Conservation (phyloP, 257 asterid genomes). For the Pogostemon cablin region DNA sequence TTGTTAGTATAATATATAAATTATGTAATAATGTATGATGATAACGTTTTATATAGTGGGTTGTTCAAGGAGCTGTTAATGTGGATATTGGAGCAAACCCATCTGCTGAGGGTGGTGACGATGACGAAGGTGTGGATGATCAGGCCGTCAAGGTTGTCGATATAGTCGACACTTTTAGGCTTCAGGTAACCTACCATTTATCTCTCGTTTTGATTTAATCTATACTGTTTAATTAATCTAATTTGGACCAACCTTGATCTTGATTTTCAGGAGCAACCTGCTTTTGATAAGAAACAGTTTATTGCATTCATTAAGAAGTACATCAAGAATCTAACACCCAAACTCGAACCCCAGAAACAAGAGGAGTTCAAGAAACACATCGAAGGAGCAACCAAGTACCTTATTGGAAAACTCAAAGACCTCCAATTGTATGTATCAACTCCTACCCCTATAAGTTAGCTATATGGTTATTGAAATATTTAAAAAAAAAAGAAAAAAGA, state of each 20-base stretch:
- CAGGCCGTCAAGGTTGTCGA: conserved; percentile 62
- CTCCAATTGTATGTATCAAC: conserved; percentile 51
- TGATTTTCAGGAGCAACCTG: conserved; percentile 55
- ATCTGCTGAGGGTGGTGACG: conserved; percentile 68
- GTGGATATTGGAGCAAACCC: conserved; percentile 77
- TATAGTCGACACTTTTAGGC: conserved; percentile 68
- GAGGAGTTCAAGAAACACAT: conserved; percentile 55
- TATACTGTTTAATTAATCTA: no score
- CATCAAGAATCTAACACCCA: conserved; percentile 47
- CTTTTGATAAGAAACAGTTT: conserved; percentile 67
- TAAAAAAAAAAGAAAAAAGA: no score
- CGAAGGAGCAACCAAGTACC: conserved; percentile 61
- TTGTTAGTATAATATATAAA: no score
- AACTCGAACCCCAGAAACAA: conserved; percentile 45
- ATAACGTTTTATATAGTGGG: conserved; percentile 47
- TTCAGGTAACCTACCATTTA: conserved; percentile 44
- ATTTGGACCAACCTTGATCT: no score
- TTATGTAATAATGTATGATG: not conserved
- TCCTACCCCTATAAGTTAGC: not conserved
- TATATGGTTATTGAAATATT: no score
- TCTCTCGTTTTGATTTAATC: no score
- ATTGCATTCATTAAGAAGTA: conserved; percentile 59
- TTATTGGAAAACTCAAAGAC: conserved; percentile 52
- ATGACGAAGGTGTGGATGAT: conserved; percentile 67
- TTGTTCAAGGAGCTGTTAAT: conserved; percentile 55